These are phyloP conservation scores for Pinus albicaulis DNA, from an alignment of 75 land plant species.

Conservation along the genomic window DNA sequence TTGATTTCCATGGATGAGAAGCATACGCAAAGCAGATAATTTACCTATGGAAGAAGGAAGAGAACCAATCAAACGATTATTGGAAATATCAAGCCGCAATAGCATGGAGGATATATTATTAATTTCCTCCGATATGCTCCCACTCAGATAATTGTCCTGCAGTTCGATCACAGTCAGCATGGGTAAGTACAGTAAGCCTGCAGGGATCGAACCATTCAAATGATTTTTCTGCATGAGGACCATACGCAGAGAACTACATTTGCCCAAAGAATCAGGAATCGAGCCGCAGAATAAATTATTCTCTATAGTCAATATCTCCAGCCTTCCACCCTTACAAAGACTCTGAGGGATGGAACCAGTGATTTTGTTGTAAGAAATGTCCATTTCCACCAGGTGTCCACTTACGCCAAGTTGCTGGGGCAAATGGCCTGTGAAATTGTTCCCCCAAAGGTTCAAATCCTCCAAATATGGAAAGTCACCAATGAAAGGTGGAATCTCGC, in stretches of 20 bases:
- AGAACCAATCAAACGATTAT: conserved; percentile 18
- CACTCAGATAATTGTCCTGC: conserved; percentile 59
- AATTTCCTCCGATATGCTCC: conserved; percentile 23
- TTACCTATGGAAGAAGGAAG: conserved; percentile 23
- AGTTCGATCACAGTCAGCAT: conserved; percentile 40
- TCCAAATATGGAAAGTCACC: conserved; percentile 60
- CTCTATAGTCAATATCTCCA: conserved; percentile 63
- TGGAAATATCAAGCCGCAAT: conserved; percentile 22
- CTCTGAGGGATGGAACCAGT: conserved; percentile 62
- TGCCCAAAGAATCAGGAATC: conserved; percentile 59
- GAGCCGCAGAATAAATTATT: conserved; percentile 65
- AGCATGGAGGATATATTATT: conserved; percentile 12
- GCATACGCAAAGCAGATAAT: conserved; percentile 17
- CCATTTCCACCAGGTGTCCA: neutral
- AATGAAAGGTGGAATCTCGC: conserved; percentile 56
- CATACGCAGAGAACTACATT: conserved; percentile 58
- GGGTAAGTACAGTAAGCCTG: conserved; percentile 50
- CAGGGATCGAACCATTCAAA: conserved; percentile 70
- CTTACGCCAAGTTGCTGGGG: neutral
- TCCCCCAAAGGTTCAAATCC: conserved; percentile 58
- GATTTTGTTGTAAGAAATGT: conserved; percentile 18
- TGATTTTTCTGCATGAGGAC: conserved; percentile 73
- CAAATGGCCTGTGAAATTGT: conserved; percentile 61
- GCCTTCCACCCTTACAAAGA: conserved; percentile 58
- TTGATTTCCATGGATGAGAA: conserved; percentile 16